Evolutionary conservation across 1,139 yeast species (phyloP).

Genomic region (Meyerozyma sp.): DNA sequence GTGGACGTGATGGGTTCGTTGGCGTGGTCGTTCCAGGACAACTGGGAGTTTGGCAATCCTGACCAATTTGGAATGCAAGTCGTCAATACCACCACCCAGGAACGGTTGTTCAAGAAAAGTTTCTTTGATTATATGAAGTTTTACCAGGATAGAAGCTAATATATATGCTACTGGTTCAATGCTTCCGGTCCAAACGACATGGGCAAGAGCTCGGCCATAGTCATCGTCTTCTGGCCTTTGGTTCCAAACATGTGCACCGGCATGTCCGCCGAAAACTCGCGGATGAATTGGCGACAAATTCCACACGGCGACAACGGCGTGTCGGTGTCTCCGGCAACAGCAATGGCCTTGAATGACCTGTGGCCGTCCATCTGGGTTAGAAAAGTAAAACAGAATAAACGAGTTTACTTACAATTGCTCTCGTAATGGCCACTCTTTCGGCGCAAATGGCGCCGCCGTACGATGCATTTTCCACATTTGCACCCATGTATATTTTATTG

Average conservation of each 20-base stretch:
- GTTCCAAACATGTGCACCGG: slow-evolving; percentile 60
- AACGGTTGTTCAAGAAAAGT: slow-evolving; percentile 27
- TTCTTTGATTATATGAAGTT: slow-evolving; percentile 19
- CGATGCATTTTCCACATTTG: slow-evolving; percentile 90
- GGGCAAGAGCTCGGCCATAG: slow-evolving; percentile 68
- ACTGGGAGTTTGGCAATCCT: slow-evolving; percentile 31
- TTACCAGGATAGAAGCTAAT: slow-evolving; percentile 11
- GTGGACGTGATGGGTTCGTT: slow-evolving; percentile 27
- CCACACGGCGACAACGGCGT: slow-evolving; percentile 85
- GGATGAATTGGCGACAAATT: slow-evolving; percentile 80
- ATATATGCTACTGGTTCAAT: slow-evolving; percentile 15
- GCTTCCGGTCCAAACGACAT: slow-evolving; percentile 84
- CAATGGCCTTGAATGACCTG: slow-evolving; percentile 53
- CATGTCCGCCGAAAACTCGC: slow-evolving; percentile 60
- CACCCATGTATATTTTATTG: slow-evolving; percentile 58
- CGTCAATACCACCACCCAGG: slow-evolving; percentile 27
- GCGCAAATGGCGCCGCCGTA: slow-evolving; percentile 91
- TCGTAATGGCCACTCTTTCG: slow-evolving; percentile 72
- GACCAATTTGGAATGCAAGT: slow-evolving; percentile 26
- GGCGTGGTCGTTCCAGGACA: slow-evolving; percentile 32
- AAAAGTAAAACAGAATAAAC: slow-evolving; percentile 5
- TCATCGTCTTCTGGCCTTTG: slow-evolving; percentile 40
- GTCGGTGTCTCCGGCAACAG: slow-evolving; percentile 60
- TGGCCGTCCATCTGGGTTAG: slow-evolving; percentile 35
- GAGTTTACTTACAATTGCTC: slow-evolving; percentile 45